A percentile compares a stretch with the other conserved stretches of the same genome.
Evolutionary conservation across 441 rosid genomes (phyloP).

Genomic region (Arabidopsis lyrata): DNA sequence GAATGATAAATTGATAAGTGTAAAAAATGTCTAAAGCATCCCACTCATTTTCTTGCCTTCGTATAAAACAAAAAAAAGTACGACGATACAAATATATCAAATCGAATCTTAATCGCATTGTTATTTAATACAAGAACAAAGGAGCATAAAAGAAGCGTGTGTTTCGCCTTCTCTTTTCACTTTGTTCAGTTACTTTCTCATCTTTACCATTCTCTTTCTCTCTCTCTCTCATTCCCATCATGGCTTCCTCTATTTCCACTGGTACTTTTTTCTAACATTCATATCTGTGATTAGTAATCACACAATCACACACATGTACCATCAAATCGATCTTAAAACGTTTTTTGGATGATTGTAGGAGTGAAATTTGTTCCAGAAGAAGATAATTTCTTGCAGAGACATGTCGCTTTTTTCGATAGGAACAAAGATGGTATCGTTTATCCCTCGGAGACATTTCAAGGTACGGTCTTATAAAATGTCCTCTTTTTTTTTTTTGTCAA

Average conservation of each 20-base stretch:
- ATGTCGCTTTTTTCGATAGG: constrained; percentile 82
- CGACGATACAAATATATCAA: neutral
- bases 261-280: constrained; percentile 24
- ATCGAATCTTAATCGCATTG: constrained; percentile 27
- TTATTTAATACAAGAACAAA: neutral
- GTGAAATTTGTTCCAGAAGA: constrained; percentile 52
- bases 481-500: no score
- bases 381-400: constrained; percentile 68
- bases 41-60: neutral
- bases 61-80: constrained; percentile 2
- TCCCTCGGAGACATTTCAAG: constrained; percentile 86
- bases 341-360: neutral
- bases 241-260: constrained; percentile 39
- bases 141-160: constrained; percentile 33
- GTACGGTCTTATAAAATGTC: constrained; percentile 42
- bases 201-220: neutral
- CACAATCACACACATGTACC: neutral
- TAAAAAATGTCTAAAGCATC: no score
- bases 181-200: constrained; percentile 14
- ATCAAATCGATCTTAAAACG: neutral
- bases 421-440: constrained; percentile 80
- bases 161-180: constrained; percentile 31
- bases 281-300: neutral
- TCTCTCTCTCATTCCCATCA: neutral
- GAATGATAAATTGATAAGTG: no score